Evolutionary conservation across 2,329 filamentous ascomycete genomes (phyloP), one percentile per base, ranked within the genome.

Genomic region (Xylaria sp.): DNA sequence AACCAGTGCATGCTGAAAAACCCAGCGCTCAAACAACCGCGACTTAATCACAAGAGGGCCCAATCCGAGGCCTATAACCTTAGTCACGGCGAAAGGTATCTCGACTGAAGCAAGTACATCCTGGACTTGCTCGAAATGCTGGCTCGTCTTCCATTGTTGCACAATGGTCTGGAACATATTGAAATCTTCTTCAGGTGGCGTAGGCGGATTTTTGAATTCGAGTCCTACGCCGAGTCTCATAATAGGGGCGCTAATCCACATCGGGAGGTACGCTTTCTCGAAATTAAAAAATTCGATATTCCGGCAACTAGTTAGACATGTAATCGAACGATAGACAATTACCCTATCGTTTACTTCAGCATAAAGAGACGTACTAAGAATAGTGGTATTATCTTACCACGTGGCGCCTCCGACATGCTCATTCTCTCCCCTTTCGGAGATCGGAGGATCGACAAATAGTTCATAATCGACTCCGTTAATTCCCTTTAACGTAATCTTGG

Each of bases 1-100:
- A 44, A 69, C 13, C 57, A 74, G 68, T 16, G 70, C 66, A 61
- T 72, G 70, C 51, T 73, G 70, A 65, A 65, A 23, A 10, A 72
- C 55, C 27, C 51, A 44, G 37, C 60, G 48, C 29, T 69, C 57
- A 69, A 13, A 47, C 48, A 71, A 29, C 37, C 53, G 57, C 42
- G 66, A 65, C 59, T 61, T 60, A 10, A 70, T 2, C 35, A 63
- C 60, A 42, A 72, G 65, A 60, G 65, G 63, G 6, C 72, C 71
- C 18, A 70, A 62, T 63, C 51, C 69, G 53, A 74, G 44, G 42
- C 65, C 72, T 32, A 74, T 66, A 55, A 72, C 51, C 60, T 73
- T 73, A 40, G 60, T 61, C 8, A 73, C 44, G 51, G 53, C 12
- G 35, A 70, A 69, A 40, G 71, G 69, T 57, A 68, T 62, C 57